Percentiles rank a stretch among this genome's conserved stretches.
Evolutionary conservation across 2,329 filamentous ascomycete genomes (phyloP).

Genomic region (Emmonsiellopsis sp.): DNA sequence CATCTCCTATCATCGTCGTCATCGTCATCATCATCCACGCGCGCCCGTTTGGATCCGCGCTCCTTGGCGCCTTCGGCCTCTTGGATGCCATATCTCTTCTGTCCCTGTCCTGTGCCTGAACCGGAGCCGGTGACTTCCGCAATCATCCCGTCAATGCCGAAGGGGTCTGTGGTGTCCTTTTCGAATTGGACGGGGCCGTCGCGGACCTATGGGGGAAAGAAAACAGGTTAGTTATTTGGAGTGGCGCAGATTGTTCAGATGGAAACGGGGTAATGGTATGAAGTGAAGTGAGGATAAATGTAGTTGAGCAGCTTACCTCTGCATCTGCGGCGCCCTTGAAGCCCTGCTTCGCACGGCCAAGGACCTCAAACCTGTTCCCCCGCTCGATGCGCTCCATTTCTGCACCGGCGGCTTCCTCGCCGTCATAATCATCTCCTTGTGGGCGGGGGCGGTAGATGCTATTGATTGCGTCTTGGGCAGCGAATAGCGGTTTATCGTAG

Average conservation of each 20-base stretch:
- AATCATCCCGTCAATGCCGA: conserved; percentile 91
- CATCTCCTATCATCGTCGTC: conserved; percentile 8
- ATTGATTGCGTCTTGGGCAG: conserved; percentile 86
- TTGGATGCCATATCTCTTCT: conserved; percentile 37
- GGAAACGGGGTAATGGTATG: conserved; percentile 21
- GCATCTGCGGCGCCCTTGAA: conserved; percentile 77
- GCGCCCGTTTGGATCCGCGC: conserved; percentile 56
- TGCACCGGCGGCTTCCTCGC: conserved; percentile 67
- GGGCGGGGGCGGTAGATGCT: conserved; percentile 82
- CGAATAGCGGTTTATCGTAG: conserved; percentile 95
- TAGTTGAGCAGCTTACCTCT: conserved; percentile 47
- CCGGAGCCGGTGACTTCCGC: conserved; percentile 59
- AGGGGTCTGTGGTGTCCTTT: conserved; percentile 76
- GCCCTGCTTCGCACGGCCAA: conserved; percentile 72
- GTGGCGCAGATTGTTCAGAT: not conserved
- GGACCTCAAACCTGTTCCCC: conserved; percentile 73
- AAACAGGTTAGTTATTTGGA: not conserved
- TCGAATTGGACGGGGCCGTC: conserved; percentile 96
- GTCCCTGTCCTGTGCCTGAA: conserved; percentile 40
- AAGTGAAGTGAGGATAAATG: conserved; percentile 7
- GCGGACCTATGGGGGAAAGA: conserved; percentile 44
- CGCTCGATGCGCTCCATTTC: conserved; percentile 86
- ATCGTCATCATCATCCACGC: conserved; percentile 60
- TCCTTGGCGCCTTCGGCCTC: conserved; percentile 25
- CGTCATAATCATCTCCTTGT: conserved; percentile 61